Conservation (phyloP, 1,284 basidiomycete genomes). For the Fomitopsis schrenkii region DNA sequence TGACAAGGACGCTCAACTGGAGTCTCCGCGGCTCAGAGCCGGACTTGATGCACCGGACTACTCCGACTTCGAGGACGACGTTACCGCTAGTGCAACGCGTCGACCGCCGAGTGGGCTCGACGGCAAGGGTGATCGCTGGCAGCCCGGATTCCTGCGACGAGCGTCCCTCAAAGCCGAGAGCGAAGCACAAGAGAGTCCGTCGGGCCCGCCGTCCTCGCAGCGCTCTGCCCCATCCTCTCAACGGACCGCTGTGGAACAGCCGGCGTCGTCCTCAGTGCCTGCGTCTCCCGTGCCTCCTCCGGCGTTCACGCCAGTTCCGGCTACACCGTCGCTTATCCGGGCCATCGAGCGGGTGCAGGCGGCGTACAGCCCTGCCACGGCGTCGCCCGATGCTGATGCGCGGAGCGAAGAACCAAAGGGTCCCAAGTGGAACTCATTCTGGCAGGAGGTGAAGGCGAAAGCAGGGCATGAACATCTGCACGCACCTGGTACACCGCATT, state of each 20-base stretch:
- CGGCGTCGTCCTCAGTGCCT: neutral
- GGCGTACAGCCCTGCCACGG: conserved; percentile 30
- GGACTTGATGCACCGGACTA: conserved; percentile 28
- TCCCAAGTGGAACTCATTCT: conserved; percentile 43
- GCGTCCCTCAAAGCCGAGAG: neutral
- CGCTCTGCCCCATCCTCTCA: neutral
- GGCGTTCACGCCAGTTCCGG: conserved; percentile 42
- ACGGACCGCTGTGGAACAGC: neutral
- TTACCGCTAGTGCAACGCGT: conserved; percentile 9
- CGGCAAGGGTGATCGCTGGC: conserved; percentile 23
- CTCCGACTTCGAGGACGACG: conserved; percentile 36
- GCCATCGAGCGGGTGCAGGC: conserved; percentile 53
- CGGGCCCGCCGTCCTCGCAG: neutral
- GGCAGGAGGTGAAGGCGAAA: conserved; percentile 29
- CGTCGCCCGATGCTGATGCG: conserved; percentile 9
- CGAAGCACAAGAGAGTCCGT: neutral
- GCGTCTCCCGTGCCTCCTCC: neutral
- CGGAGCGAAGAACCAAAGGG: conserved; percentile 6
- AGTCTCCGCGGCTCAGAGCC: neutral
- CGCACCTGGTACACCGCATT: neutral
- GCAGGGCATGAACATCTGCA: conserved; percentile 15
- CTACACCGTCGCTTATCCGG: conserved; percentile 57
- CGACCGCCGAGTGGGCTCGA: conserved; percentile 8
- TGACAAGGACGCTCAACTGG: neutral
- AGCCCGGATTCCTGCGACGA: conserved; percentile 30